Evolutionary conservation across 306 rosid genomes (phyloP).

Genomic region (Alnus glutinosa): DNA sequence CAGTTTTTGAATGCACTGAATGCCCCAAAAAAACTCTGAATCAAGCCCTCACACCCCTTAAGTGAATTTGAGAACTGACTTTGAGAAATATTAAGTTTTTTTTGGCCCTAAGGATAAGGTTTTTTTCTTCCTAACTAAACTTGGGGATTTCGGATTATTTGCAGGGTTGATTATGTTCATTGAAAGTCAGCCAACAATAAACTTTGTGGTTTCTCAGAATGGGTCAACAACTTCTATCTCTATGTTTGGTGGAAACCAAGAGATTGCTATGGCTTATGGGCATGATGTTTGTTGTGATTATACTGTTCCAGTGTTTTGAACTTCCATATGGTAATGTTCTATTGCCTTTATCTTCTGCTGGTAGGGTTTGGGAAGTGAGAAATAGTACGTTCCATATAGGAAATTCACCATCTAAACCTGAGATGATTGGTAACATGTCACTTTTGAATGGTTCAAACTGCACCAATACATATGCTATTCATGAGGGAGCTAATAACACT

Average conservation of each 20-base stretch:
- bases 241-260: constrained; percentile 49
- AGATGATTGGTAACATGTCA: constrained; percentile 20
- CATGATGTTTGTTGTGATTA: constrained; percentile 47
- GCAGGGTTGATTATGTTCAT: constrained; percentile 39
- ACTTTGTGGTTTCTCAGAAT: constrained; percentile 28
- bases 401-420: constrained; percentile 33
- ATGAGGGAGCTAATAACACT: constrained; percentile 35
- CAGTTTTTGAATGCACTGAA: neutral
- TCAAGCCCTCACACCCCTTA: too few relatives aligned
- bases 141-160: constrained; percentile 19
- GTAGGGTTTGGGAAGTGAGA: constrained; percentile 25
- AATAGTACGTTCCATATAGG: constrained; percentile 40
- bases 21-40: too few relatives aligned
- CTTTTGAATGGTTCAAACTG: constrained; percentile 34
- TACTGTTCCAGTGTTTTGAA: constrained; percentile 61
- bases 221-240: constrained; percentile 56
- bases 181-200: constrained; percentile 22
- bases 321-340: constrained; percentile 54
- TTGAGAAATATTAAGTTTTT: neutral
- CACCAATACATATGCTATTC: constrained; percentile 20
- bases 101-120: neutral
- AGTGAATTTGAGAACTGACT: neutral
- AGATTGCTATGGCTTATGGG: constrained; percentile 58
- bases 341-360: constrained; percentile 46
- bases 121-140: constrained; percentile 2